Conservation (phyloP, 2,329 filamentous ascomycete genomes). For the Mycocentrospora acerina region DNA sequence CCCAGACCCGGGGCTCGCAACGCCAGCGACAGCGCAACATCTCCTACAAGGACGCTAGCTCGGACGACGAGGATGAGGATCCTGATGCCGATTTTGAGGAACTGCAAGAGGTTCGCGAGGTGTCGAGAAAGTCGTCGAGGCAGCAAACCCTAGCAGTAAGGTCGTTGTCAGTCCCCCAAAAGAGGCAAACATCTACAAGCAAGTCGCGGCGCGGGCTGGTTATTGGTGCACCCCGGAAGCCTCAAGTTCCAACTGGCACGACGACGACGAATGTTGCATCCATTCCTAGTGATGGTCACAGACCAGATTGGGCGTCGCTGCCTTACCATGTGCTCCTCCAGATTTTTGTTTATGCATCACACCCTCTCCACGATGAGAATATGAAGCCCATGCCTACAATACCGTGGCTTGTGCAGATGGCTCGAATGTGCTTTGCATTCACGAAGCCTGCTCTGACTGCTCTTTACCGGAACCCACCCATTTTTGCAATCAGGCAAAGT, state of each 20-base stretch:
- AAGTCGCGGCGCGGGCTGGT: conserved; percentile 14
- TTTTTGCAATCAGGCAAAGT: conserved; percentile 56
- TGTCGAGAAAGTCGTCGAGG: background rate
- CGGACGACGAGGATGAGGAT: conserved; percentile 32
- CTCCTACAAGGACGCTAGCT: conserved; percentile 38
- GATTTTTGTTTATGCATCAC: conserved; percentile 69
- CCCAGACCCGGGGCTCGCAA: conserved; percentile 6
- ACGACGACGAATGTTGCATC: conserved; percentile 2
- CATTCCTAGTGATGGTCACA: conserved; percentile 31
- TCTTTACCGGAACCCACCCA: conserved; percentile 69
- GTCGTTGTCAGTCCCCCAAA: conserved; percentile 13
- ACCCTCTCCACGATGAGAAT: conserved; percentile 55
- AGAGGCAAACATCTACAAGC: conserved; percentile 6
- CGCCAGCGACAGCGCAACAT: conserved; percentile 18
- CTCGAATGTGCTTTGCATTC: conserved; percentile 63
- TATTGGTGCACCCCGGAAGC: conserved; percentile 31
- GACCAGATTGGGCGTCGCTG: conserved; percentile 44
- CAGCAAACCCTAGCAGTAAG: conserved; percentile 7
- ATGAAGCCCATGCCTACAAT: conserved; percentile 48
- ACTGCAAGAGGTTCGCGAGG: conserved; percentile 8
- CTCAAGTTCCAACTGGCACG: conserved; percentile 11
- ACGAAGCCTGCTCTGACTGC: conserved; percentile 71
- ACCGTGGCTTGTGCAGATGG: conserved; percentile 66
- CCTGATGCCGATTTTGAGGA: conserved; percentile 30
- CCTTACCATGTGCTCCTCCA: conserved; percentile 69